phyloP scores from a whole-genome alignment of 306 rosid species.

The Cucurbita pepo region DNA sequence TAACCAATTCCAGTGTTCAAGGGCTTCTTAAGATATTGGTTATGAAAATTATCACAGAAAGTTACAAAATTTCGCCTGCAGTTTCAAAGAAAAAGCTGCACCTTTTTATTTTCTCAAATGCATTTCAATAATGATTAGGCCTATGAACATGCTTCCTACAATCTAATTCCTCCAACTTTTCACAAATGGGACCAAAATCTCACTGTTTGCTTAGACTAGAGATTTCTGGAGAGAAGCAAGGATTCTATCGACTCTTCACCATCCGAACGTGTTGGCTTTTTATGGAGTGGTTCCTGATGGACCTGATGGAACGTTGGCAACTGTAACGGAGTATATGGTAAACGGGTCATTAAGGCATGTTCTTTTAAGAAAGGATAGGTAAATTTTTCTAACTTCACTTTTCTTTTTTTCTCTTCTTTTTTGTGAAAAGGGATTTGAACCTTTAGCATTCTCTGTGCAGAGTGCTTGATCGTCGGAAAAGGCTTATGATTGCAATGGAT shows the following conservation, averaged over 20 bases:
- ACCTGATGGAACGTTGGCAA: conserved; percentile 73
- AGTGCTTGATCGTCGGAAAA: conserved; percentile 74
- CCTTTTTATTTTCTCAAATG: background rate
- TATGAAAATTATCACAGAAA: too few relatives aligned
- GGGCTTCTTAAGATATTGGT: background rate
- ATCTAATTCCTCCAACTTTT: background rate
- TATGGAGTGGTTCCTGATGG: conserved; percentile 91
- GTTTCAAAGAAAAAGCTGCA: background rate
- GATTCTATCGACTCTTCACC: conserved; percentile 89
- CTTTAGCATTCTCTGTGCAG: conserved; percentile 30
- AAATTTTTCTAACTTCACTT: background rate
- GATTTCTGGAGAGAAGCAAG: conserved; percentile 97
- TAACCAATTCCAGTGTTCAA: background rate
- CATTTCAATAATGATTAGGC: background rate
- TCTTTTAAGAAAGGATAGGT: conserved; percentile 61
- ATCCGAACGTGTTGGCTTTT: conserved; percentile 92
- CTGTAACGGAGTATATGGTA: conserved; percentile 85
- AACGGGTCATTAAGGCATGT: conserved; percentile 89
- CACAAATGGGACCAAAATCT: conserved; percentile 1
- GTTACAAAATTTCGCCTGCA: background rate
- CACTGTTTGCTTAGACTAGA: conserved; percentile 35
- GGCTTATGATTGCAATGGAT: conserved; percentile 76
- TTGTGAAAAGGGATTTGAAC: background rate
- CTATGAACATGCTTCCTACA: background rate
- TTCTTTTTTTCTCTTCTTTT: conserved; percentile 3